Evolutionary conservation across 192 early-diverging fungal species (phyloP).

Genomic region (Ambispora gerdemannii): DNA sequence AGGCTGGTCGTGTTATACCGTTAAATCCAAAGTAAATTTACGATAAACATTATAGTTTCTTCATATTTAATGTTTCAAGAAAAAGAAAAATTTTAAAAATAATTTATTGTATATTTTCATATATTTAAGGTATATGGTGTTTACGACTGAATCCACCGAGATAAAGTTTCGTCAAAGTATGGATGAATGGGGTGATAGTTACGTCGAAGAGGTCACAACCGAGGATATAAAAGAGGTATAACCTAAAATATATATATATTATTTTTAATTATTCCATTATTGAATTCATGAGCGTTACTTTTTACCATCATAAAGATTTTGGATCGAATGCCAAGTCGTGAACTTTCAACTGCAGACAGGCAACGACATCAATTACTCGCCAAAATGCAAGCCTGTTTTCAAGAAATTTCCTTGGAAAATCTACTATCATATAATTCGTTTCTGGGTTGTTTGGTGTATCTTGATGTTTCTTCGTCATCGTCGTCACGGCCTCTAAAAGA

Average conservation of each 20-base stretch:
- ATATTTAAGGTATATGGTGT: conserved; percentile 56
- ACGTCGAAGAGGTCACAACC: conserved; percentile 52
- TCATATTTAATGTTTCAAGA: background rate
- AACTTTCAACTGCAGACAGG: background rate
- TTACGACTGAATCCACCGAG: conserved; percentile 49
- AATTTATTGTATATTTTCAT: conserved; percentile 20
- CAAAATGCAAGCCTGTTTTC: conserved; percentile 1
- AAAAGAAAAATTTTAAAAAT: conserved; percentile 9
- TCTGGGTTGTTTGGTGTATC: conserved; percentile 4
- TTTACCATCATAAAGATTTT: background rate
- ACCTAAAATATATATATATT: background rate
- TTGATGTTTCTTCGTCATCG: background rate
- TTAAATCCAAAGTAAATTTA: conserved; percentile 57
- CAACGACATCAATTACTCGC: background rate
- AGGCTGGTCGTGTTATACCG: conserved; percentile 44
- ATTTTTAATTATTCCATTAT: background rate
- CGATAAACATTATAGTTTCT: background rate
- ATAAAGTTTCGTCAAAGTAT: conserved; percentile 50
- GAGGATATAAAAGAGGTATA: conserved; percentile 55
- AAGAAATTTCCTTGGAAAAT: background rate
- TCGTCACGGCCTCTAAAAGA: no score
- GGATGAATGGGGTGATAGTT: conserved; percentile 71
- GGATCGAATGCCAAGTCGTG: conserved; percentile 6
- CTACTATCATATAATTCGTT: conserved; percentile 17
- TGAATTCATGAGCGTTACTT: background rate